A percentile compares a stretch with the other conserved stretches of the same genome.
These are phyloP conservation scores for Dacryopinax spathularia DNA, from an alignment of 768 basidiomycete genomes.

Conservation along the genomic window DNA sequence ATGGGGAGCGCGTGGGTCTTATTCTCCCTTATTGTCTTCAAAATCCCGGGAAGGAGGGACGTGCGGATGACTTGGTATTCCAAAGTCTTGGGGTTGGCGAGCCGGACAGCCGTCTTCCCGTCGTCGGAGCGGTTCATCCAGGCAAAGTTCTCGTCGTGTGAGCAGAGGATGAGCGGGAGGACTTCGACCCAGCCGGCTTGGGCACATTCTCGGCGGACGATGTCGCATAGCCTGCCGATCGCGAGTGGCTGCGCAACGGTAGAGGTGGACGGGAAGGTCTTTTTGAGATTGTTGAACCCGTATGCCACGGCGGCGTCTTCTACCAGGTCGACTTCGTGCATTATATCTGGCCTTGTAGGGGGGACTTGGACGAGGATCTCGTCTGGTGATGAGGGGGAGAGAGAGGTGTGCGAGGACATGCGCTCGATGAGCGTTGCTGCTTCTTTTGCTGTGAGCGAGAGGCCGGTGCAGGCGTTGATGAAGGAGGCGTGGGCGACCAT, in stretches of 20 bases:
- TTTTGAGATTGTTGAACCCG: conserved; percentile 91
- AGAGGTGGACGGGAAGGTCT: conserved; percentile 81
- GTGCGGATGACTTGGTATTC: conserved; percentile 98
- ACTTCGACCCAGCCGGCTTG: conserved; percentile 94
- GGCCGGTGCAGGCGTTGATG: conserved; percentile 90
- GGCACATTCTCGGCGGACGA: conserved; percentile 81
- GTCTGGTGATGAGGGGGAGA: conserved; percentile 46
- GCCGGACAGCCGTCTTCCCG: conserved; percentile 65
- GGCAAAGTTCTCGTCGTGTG: conserved; percentile 95
- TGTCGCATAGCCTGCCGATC: conserved; percentile 78
- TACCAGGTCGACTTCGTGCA: conserved; percentile 97
- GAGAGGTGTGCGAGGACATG: conserved; percentile 59
- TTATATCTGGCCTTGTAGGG: conserved; percentile 91
- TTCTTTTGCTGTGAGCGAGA: conserved; percentile 49
- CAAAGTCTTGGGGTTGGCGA: conserved; percentile 92
- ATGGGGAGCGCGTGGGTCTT: conserved; percentile 83
- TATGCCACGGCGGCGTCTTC: conserved; percentile 97
- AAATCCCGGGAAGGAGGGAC: conserved; percentile 83
- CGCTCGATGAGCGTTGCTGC: conserved; percentile 59
- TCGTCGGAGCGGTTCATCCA: conserved; percentile 82
- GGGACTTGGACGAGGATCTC: conserved; percentile 66
- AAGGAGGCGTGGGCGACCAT: conserved; percentile 72
- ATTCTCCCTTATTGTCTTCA: conserved; percentile 96
- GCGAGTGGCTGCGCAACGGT: conserved; percentile 88
- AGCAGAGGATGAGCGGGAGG: conserved; percentile 91